Conservation (phyloP, 1,139 yeast species). For the Taiozyma sp. region DNA sequence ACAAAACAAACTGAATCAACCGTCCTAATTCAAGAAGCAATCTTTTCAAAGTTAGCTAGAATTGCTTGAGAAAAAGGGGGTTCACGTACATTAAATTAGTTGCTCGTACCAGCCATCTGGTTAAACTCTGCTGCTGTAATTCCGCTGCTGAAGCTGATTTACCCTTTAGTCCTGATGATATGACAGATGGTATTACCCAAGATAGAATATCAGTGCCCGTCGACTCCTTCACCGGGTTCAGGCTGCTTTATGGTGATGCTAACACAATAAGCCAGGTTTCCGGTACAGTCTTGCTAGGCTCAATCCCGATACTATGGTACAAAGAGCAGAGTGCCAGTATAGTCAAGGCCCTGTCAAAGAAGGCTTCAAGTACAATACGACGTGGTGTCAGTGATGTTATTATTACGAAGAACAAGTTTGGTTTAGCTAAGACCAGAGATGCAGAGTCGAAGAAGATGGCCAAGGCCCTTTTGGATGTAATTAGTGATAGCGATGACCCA, state of each 20-base stretch:
- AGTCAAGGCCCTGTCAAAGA: constrained; percentile 15
- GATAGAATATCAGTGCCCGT: constrained; percentile 2
- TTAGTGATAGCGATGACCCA: constrained; percentile 1
- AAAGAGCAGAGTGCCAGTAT: constrained; percentile 27
- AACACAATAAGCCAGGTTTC: constrained; percentile 45
- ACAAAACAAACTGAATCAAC: no score
- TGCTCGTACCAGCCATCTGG: no score
- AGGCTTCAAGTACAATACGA: constrained; percentile 23
- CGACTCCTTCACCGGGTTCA: constrained; percentile 56
- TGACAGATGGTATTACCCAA: not conserved
- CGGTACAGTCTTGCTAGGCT: constrained; percentile 52
- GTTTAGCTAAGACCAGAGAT: constrained; percentile 6
- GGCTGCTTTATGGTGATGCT: constrained; percentile 51
- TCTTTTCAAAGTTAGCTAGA: no score
- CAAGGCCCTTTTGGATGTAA: not conserved
- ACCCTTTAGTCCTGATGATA: not conserved
- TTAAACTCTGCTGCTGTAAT: no score
- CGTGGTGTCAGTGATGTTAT: constrained; percentile 7
- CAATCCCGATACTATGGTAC: constrained; percentile 60
- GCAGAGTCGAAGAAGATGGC: constrained; percentile 1
- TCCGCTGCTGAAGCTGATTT: not conserved
- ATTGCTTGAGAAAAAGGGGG: no score
- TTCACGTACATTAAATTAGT: no score
- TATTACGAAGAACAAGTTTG: constrained; percentile 4
- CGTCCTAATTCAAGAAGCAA: no score